Evolutionary conservation across 2,329 filamentous ascomycete genomes (phyloP).

Genomic region (Aspergillus intermedius): DNA sequence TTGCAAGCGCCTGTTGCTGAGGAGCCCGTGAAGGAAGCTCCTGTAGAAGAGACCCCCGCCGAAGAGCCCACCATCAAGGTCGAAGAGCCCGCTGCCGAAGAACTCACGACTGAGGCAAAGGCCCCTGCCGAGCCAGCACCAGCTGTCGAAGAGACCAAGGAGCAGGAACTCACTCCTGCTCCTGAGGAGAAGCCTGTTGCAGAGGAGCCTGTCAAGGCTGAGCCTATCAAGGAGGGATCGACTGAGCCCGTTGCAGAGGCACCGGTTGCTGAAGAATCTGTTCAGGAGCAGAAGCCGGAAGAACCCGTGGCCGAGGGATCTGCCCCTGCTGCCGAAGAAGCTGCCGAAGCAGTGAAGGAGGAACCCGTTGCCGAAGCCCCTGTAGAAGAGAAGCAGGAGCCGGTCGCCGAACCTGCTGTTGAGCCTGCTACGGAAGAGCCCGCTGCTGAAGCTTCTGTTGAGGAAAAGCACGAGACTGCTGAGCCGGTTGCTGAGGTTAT

Average conservation of each 20-base stretch:
- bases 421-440: conserved; percentile 1
- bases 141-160: too few relatives aligned
- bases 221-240: background rate
- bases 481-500: too few relatives aligned
- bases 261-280: background rate
- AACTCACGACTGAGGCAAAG: background rate
- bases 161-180: background rate
- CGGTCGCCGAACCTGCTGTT: background rate
- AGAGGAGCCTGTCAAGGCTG: conserved; percentile 5
- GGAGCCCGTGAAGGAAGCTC: conserved; percentile 3
- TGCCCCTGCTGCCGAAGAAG: background rate
- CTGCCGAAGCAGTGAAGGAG: background rate
- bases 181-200: conserved; percentile 2
- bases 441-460: conserved; percentile 1
- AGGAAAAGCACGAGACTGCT: background rate
- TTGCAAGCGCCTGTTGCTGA: conserved; percentile 1
- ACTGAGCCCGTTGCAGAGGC: conserved; percentile 3
- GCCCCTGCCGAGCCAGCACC: background rate
- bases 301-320: conserved; percentile 1
- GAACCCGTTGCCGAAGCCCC: background rate
- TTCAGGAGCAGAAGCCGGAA: conserved; percentile 1
- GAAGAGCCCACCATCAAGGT: background rate
- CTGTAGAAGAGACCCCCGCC: conserved; percentile 3
- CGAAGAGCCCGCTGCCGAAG: conserved; percentile 1
- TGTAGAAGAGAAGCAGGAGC: too few relatives aligned